A percentile compares a stretch with the other conserved stretches of the same genome.
Evolutionary conservation across 352 stramenopile species (phyloP).

Genomic region (Pythium coloratum): DNA sequence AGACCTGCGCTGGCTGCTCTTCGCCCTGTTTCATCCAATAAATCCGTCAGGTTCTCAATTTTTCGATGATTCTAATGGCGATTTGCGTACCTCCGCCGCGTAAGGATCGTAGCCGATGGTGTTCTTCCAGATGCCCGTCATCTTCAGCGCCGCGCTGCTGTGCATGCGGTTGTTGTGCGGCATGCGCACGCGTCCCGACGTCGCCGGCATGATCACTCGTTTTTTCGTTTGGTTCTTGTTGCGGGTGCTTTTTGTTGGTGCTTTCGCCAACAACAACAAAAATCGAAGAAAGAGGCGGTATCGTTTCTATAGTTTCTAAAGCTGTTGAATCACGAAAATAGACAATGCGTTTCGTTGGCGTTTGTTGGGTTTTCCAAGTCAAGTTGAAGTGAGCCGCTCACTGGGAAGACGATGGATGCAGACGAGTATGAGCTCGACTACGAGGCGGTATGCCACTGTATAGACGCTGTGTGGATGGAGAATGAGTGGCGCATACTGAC

Average conservation of each 20-base stretch:
- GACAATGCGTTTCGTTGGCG: constrained; percentile 19
- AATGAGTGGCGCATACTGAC: neutral
- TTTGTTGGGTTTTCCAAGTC: neutral
- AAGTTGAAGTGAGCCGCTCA: constrained; percentile 20
- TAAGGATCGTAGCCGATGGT: constrained; percentile 97
- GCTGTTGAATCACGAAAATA: constrained; percentile 7
- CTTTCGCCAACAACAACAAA: neutral
- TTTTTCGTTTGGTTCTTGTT: constrained; percentile 6
- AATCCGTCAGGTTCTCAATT: neutral
- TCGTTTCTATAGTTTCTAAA: constrained; percentile 6
- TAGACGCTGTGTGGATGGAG: neutral
- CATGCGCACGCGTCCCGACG: constrained; percentile 91
- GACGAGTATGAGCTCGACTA: constrained; percentile 35
- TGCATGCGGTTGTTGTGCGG: constrained; percentile 98
- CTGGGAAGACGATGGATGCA: constrained; percentile 22
- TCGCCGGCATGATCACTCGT: constrained; percentile 79
- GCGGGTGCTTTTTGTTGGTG: neutral
- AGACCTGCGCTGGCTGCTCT: constrained; percentile 59
- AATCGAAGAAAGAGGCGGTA: neutral
- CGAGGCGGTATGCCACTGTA: constrained; percentile 23
- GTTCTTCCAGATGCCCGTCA: constrained; percentile 96
- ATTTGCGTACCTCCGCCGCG: constrained; percentile 38
- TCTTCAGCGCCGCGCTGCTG: constrained; percentile 92
- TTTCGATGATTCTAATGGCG: constrained; percentile 6
- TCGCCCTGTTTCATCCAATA: constrained; percentile 23